These are phyloP conservation scores for Tolypocladium nubicola DNA, from an alignment of 2,329 filamentous ascomycete genomes.

Conservation along the genomic window DNA sequence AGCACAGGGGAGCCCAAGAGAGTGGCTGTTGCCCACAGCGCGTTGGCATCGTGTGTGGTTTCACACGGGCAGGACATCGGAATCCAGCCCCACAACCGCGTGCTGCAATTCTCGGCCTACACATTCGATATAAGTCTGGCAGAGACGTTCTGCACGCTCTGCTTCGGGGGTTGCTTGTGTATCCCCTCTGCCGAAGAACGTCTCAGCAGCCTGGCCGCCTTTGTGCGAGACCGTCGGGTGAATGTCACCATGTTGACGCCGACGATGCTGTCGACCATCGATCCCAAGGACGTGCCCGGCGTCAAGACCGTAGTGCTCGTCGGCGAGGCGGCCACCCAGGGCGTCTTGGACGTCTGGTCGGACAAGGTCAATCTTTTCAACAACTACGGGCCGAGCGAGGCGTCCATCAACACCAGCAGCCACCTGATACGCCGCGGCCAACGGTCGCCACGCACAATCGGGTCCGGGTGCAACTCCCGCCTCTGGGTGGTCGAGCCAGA, in stretches of 20 bases:
- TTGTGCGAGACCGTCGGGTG: background rate
- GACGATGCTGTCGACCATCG: background rate
- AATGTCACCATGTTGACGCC: background rate
- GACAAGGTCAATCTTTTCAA: background rate
- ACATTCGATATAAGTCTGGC: conserved; percentile 5
- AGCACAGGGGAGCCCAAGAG: conserved; percentile 43
- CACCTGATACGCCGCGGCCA: too few relatives aligned
- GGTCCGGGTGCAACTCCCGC: background rate
- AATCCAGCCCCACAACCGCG: background rate
- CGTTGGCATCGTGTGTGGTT: background rate
- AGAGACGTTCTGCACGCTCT: background rate
- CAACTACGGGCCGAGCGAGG: background rate
- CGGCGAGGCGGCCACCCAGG: background rate
- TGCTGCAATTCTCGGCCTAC: conserved; percentile 2
- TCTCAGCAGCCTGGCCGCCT: background rate
- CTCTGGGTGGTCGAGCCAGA: conserved; percentile 12
- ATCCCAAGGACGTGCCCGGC: background rate
- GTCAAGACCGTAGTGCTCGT: background rate
- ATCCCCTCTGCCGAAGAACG: conserved; percentile 1
- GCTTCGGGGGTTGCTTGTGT: conserved; percentile 2
- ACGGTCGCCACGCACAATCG: too few relatives aligned
- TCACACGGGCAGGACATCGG: background rate
- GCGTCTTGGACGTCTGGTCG: background rate
- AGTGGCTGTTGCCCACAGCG: background rate
- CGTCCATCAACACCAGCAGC: background rate